Evolutionary conservation across 148 eudicot species (phyloP), one percentile per base, ranked within the genome.

Genomic region (Tetragonia tetragonoides): DNA sequence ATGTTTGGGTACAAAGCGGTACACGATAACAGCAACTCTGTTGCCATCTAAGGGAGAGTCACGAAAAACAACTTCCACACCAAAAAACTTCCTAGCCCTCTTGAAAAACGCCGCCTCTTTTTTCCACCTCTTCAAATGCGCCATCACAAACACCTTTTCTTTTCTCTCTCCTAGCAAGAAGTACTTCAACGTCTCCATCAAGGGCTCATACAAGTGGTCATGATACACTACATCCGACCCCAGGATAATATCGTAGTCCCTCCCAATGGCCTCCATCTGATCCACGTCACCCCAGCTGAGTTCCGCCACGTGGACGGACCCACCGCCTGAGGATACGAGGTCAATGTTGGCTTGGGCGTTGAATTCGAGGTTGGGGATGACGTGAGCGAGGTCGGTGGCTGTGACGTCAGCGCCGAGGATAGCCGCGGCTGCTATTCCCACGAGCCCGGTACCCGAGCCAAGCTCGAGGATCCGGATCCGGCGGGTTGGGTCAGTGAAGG

Each of bases 161-260:
- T 76, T 75, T 60, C 64, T 49, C 63, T 4, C 80, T 6, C 76
- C 82, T 37, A 82, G 2, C 79, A 90, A 42, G 2, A 94, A 87
- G 60, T 76, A 92, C 72, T 75, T 83, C 77, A 92, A 72, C 7
- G 97, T 94, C 62, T 86, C 80, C 70, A 90, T 65, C 87, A 92
- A 62, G 14, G 92, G 97, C 24, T 84, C 90, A 62, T 79, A 94
- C 3, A 90, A 85, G 61, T 92, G 89, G 74, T 87, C 94, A 47
- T 94, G 97, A 71, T 94, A 94, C 74, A 94, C 98, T 28, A 94
- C 80, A 78, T 95, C 99, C 12, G 94, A 91, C 42, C 91, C 98
- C 64, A 95, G 0, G 0, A 95, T 71, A 42, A 91, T 14, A 72
- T 95, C 99, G 49, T 63, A 92, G 53, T 79, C 89, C 61, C 82